These are phyloP conservation scores for Blastobotrys aristatus DNA, from an alignment of 1,139 yeast genomes.

Conservation along the genomic window DNA sequence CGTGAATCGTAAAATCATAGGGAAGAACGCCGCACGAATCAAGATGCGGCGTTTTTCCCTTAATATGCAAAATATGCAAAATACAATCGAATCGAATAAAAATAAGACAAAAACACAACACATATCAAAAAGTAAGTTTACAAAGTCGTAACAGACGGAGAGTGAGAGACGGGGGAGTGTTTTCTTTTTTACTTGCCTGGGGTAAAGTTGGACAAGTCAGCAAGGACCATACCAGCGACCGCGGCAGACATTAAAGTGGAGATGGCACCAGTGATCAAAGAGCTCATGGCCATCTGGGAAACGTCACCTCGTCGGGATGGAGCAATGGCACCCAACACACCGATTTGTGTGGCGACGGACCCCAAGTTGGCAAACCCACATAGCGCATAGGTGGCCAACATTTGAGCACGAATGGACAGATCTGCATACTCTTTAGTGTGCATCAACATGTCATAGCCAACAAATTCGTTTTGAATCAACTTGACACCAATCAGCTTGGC, in stretches of 20 bases:
- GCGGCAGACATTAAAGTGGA: conserved; percentile 58
- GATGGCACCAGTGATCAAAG: conserved; percentile 52
- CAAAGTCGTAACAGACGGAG: no score
- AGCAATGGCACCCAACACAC: conserved; percentile 57
- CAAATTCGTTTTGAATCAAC: conserved; percentile 61
- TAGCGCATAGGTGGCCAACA: conserved; percentile 59
- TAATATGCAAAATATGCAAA: neutral
- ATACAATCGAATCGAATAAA: neutral
- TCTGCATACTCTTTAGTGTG: conserved; percentile 39
- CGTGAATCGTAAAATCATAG: neutral
- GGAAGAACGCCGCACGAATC: neutral
- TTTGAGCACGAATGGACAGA: conserved; percentile 50
- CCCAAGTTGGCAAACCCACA: conserved; percentile 67
- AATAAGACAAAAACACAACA: no score
- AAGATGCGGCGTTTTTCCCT: no score
- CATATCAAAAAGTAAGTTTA: no score
- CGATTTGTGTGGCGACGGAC: conserved; percentile 58
- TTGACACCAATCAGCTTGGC: conserved; percentile 54
- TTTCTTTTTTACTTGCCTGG: conserved; percentile 1
- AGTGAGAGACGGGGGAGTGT: neutral
- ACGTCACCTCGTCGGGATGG: conserved; percentile 50
- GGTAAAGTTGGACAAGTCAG: conserved; percentile 37
- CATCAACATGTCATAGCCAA: conserved; percentile 46
- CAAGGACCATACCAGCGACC: conserved; percentile 64
- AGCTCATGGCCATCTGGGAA: conserved; percentile 45